A percentile compares a stretch with the other conserved stretches of the same genome.
Evolutionary conservation across 2,329 filamentous ascomycete genomes (phyloP).

Genomic region (Chaetomiaceae sp.): DNA sequence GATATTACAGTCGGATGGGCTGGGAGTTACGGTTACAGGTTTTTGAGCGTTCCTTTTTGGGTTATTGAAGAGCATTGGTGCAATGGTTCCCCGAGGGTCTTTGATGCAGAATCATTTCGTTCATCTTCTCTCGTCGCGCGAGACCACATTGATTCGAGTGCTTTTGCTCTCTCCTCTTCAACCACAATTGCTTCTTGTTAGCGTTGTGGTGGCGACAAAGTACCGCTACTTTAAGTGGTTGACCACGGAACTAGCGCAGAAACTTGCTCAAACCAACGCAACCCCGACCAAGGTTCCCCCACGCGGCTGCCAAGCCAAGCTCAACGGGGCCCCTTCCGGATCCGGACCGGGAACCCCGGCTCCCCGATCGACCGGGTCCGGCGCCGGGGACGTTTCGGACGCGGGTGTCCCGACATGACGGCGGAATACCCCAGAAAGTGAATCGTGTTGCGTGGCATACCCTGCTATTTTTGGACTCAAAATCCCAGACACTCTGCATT

Average conservation of each 20-base stretch:
- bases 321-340: conserved; percentile 2
- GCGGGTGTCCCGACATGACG: not conserved
- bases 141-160: no score
- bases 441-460: no score
- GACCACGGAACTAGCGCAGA: conserved; percentile 28
- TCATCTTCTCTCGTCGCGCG: no score
- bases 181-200: not conserved
- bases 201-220: not conserved
- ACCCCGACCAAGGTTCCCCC: conserved; percentile 2
- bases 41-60: no score
- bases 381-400: not conserved
- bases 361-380: not conserved
- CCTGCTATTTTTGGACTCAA: no score
- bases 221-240: conserved; percentile 29
- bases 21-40: not conserved
- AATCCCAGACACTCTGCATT: no score
- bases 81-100: no score
- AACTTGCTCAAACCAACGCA: conserved; percentile 54
- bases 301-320: conserved; percentile 6
- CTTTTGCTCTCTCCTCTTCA: no score
- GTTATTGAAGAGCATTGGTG: no score
- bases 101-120: no score
- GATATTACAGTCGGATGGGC: not conserved
- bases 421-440: no score
- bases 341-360: conserved; percentile 1